Percentiles rank a stretch among this genome's conserved stretches.
These are phyloP conservation scores for Brassica incana DNA, from an alignment of 345 rosid species.

Conservation along the genomic window DNA sequence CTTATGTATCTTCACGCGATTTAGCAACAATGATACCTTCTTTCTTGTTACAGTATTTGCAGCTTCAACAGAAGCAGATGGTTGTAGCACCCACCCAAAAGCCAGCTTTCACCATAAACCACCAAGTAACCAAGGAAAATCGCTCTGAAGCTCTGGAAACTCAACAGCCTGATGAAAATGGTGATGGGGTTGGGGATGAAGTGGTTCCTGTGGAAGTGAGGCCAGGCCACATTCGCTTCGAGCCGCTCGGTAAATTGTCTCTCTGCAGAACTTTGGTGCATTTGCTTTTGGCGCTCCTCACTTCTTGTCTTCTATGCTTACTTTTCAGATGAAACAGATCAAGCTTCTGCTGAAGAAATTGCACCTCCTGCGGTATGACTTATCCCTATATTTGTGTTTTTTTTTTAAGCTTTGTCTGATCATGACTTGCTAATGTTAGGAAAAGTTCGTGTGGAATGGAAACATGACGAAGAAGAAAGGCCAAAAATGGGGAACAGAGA, in stretches of 20 bases:
- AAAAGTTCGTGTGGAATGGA: slow-evolving; percentile 76
- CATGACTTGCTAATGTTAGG: slow-evolving; percentile 39
- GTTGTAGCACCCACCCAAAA: slow-evolving; percentile 40
- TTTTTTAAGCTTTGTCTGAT: neutral
- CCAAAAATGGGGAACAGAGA: slow-evolving; percentile 90
- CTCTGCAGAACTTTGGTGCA: neutral
- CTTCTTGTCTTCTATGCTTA: slow-evolving; percentile 18
- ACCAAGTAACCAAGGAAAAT: slow-evolving; percentile 38
- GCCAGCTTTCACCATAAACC: slow-evolving; percentile 40
- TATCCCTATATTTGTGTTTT: slow-evolving; percentile 5
- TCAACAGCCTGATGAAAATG: slow-evolving; percentile 31
- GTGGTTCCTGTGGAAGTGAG: slow-evolving; percentile 71
- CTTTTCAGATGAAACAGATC: slow-evolving; percentile 53
- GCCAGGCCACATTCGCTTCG: slow-evolving; percentile 96
- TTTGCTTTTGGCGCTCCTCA: slow-evolving; percentile 13
- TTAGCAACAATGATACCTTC: neutral
- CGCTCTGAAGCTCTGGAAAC: slow-evolving; percentile 30
- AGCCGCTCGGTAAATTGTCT: slow-evolving; percentile 49
- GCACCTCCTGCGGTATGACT: slow-evolving; percentile 57
- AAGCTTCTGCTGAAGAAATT: slow-evolving; percentile 45
- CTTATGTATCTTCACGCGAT: slow-evolving; percentile 11
- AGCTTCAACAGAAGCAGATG: slow-evolving; percentile 48
- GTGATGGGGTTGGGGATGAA: slow-evolving; percentile 47
- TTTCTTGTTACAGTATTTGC: slow-evolving; percentile 28
- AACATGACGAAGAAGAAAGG: slow-evolving; percentile 85